Base-by-base conservation (phyloP, 202 grass and related monocot species). In the Hordeum pubiflorum region DNA sequence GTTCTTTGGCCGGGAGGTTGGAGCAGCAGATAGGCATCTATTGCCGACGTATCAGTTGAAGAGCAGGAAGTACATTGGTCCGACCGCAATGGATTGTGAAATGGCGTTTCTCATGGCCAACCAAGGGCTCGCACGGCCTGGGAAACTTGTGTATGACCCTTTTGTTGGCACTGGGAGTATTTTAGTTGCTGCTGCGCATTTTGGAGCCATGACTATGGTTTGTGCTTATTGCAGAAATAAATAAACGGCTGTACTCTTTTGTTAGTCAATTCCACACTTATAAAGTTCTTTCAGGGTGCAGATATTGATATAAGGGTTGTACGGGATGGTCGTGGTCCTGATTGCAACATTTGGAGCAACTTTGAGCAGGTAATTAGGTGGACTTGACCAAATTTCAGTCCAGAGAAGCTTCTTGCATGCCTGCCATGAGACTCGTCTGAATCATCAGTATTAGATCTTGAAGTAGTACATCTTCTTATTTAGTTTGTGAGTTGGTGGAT, bases 261-360 rank as follows among this genome's bases (percentile, higher is more conserved):
- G 10, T 65, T 81, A 10, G 26, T 83, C 10, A 55, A 70, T 65
- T 15, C 2, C 21, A 59, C 10, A 67, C 85, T 94, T 72, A 92
- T 70, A 85, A 55, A 83, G 67, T 9, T 37, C n/a, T 84, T 93
- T 76, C 90, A 98, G 95, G 95, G 95, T 88, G 95, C 95, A 93
- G 92, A 98, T 98, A 95, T 98, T 46, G 95, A 98, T 77, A 93
- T 98, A 98, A 98, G 90, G 86, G 92, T 95, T 38, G 95, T 98
- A 15, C 92, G 90, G 46, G 95, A 98, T 86, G 96, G 96, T 15
- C 90, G 90, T 44, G 95, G 95, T 27, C 95, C 95, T 4, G 81
- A 98, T 91, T 98, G 95, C 66, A 95, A 98, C 86, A 76, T 98
- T 70, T 95, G 95, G 95, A 95, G 90, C 86, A 98, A 98, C 88